Base-by-base conservation (phyloP, 352 stramenopile species). In the Pythium volutum region DNA sequence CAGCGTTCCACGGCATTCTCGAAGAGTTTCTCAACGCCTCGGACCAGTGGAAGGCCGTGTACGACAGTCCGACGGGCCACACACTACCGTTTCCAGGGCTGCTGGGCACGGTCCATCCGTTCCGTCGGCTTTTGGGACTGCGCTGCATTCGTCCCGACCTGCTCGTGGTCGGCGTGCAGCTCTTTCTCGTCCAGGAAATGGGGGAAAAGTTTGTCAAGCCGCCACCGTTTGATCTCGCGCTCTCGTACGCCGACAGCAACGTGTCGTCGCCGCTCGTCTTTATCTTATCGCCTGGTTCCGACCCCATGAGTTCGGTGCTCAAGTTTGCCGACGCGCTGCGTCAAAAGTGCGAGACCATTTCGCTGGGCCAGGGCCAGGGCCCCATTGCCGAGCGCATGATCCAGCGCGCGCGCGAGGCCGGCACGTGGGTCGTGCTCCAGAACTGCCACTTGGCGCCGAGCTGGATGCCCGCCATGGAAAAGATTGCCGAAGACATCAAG, bases 371-470 rank as follows among this genome's bases (percentile, higher is more conserved):
- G 70, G 94, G 94, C 14, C 94, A 98, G 62, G 94, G 93, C 2
- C 72, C 87, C 22, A 85, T 97, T 12, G 94, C 94, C 3, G 81
- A 93, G 15, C 72, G 88, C 20, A 93, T 98, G 72, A 97, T 98
- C 29, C 41, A 22, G 18, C 36, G 36, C 18, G 36, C 36, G 14
- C 36, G 36, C 18, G 83, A 97, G 48, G 77, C 82, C 60, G 92
- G 84, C 7, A 87, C 84, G 10, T 98, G 94, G 94, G 94, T 98
- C 14, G 52, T 98, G 45, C 70, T 98, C 5, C 94, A 98, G 67
- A 98, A 98, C 65, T 98, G 93, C 63, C 94, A 98, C 69, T 73
- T 98, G 36, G 93, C 93, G 15, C 93, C 97, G 26, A 96, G 84
- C 48, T 98, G 96, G 96, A 96, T 98, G 88, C 75, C 86, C 2